phyloP scores from a whole-genome alignment of 306 rosid species.

The Prunus mira region DNA sequence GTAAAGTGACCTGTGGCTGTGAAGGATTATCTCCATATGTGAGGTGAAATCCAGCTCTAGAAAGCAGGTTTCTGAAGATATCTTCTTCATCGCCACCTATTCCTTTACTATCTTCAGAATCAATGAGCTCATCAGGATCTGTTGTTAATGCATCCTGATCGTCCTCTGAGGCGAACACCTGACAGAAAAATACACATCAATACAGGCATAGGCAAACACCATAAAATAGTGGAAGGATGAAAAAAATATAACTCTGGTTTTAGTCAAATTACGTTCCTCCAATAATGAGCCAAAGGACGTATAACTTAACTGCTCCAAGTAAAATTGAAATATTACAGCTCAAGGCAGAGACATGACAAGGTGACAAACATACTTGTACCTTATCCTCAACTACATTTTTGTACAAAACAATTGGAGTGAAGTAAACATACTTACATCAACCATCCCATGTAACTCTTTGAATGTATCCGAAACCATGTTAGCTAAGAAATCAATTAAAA shows the following conservation, averaged over 20 bases:
- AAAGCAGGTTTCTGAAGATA: constrained; percentile 88
- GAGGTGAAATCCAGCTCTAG: constrained; percentile 96
- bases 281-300: background rate
- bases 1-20: constrained; percentile 91
- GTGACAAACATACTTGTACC: background rate
- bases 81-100: constrained; percentile 98
- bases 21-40: constrained; percentile 96
- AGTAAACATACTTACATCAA: background rate
- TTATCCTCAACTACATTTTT: background rate
- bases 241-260: background rate
- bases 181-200: constrained; percentile 19
- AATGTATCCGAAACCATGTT: background rate
- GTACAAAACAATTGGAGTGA: background rate
- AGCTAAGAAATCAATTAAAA: background rate
- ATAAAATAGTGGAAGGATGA: constrained; percentile 20
- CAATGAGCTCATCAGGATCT: constrained; percentile 92
- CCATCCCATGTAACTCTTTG: background rate
- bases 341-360: background rate
- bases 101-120: constrained; percentile 97
- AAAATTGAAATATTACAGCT: background rate
- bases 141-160: constrained; percentile 98
- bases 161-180: constrained; percentile 97
- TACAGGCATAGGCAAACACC: constrained; percentile 23
- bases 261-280: background rate
- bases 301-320: background rate